These are phyloP conservation scores for Betula pendula DNA, from an alignment of 306 rosid species.

Conservation along the genomic window DNA sequence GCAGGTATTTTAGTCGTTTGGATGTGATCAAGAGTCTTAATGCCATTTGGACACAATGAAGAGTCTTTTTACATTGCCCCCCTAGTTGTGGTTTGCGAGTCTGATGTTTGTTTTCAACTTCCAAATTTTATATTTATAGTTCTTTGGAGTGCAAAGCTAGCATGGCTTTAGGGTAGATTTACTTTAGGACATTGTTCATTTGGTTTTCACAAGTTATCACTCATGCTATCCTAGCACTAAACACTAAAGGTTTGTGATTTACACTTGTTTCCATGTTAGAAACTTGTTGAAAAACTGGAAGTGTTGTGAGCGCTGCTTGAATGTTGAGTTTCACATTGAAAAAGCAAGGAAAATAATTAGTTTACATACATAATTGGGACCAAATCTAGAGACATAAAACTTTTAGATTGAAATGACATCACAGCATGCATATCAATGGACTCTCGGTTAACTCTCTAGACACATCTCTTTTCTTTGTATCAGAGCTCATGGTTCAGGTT, in stretches of 20 bases:
- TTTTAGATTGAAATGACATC: too few relatives aligned
- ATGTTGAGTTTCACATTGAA: neutral
- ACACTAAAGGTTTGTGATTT: neutral
- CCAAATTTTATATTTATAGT: neutral
- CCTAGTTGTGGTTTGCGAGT: neutral
- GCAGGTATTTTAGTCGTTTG: neutral
- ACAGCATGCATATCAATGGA: neutral
- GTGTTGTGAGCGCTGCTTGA: too few relatives aligned
- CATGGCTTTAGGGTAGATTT: neutral
- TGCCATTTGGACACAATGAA: neutral
- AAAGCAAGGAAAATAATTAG: too few relatives aligned
- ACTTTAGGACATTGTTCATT: neutral
- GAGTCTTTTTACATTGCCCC: neutral
- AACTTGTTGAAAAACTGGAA: too few relatives aligned
- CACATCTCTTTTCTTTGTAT: too few relatives aligned
- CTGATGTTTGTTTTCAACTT: neutral
- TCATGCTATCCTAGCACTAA: neutral
- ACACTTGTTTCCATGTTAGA: too few relatives aligned
- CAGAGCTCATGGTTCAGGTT: too few relatives aligned
- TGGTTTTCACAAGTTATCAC: neutral
- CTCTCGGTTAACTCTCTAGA: too few relatives aligned
- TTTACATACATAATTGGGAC: too few relatives aligned
- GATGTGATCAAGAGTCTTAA: neutral
- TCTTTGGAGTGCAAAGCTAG: neutral
- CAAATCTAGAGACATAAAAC: too few relatives aligned